Conservation (phyloP, 352 stramenopile species). For the Pythium sukuiense region DNA sequence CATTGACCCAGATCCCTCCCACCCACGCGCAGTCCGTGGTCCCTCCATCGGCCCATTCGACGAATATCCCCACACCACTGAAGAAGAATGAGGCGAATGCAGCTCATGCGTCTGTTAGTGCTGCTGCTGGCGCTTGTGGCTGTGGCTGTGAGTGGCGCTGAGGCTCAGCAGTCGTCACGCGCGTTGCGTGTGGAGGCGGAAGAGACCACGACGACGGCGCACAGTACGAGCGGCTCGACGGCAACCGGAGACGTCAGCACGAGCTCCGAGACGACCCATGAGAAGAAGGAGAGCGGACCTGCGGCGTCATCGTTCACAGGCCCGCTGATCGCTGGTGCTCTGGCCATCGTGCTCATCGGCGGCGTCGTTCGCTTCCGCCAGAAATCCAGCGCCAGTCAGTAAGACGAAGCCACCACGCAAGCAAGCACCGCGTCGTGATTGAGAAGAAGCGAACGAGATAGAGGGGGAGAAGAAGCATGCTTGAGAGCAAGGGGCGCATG, state of each 20-base stretch:
- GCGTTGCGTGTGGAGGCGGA: not conserved
- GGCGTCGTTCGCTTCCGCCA: conserved; percentile 48
- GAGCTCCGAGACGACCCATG: conserved; percentile 5
- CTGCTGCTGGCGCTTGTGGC: conserved; percentile 1
- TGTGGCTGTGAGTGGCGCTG: not conserved
- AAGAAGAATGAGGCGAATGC: not conserved
- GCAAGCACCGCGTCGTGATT: not conserved
- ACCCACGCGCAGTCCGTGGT: too few relatives aligned
- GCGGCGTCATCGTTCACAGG: conserved; percentile 33
- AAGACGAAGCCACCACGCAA: not conserved
- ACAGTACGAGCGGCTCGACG: conserved; percentile 2
- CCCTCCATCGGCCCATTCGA: not conserved
- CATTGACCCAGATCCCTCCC: not conserved
- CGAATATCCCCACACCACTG: not conserved
- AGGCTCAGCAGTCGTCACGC: not conserved
- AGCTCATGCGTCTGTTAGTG: not conserved
- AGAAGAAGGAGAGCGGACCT: conserved; percentile 1
- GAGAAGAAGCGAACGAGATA: too few relatives aligned
- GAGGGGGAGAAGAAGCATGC: not conserved
- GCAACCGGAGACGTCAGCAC: not conserved
- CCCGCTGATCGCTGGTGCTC: conserved; percentile 40
- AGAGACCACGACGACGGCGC: not conserved
- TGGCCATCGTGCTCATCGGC: conserved; percentile 60
- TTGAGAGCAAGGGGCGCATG: not conserved
- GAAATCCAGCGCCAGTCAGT: conserved; percentile 26